Evolutionary conservation across 257 asterid species (phyloP).

Genomic region (Cruciata laevipes): DNA sequence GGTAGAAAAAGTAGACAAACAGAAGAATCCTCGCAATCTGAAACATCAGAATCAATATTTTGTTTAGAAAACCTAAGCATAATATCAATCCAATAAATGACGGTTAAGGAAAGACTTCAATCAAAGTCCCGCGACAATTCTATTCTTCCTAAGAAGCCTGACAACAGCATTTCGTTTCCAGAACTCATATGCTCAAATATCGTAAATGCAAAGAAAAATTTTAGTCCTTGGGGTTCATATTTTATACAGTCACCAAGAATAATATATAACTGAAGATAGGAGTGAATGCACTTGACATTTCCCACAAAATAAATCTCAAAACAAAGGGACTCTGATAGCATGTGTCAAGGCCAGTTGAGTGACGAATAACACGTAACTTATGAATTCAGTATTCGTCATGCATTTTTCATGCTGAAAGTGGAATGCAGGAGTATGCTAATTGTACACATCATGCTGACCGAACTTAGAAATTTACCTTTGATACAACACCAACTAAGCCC

Average conservation of each 20-base stretch:
- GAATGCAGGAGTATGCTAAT: background rate
- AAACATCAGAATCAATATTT: constrained; percentile 5
- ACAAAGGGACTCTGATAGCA: background rate
- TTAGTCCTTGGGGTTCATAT: background rate
- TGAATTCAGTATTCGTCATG: too few species aligned
- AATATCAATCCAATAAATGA: background rate
- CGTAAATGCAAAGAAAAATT: background rate
- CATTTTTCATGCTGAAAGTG: background rate
- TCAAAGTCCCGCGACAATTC: background rate
- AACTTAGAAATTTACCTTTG: constrained; percentile 3
- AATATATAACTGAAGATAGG: background rate
- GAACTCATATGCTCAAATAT: background rate
- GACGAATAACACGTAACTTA: too few species aligned
- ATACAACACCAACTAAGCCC: too few species aligned
- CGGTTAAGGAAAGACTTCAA: background rate
- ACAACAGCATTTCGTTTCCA: background rate
- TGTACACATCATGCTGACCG: background rate
- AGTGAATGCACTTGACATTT: background rate
- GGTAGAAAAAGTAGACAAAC: constrained; percentile 67
- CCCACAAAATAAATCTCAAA: background rate
- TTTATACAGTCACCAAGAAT: background rate
- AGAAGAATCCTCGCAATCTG: constrained; percentile 84
- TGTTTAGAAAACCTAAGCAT: constrained; percentile 9
- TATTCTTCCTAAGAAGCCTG: background rate
- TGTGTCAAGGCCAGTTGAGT: background rate